Evolutionary conservation across 2,329 filamentous ascomycete genomes (phyloP), one percentile per base, ranked within the genome.

Genomic region (Aureobasidium sp.): DNA sequence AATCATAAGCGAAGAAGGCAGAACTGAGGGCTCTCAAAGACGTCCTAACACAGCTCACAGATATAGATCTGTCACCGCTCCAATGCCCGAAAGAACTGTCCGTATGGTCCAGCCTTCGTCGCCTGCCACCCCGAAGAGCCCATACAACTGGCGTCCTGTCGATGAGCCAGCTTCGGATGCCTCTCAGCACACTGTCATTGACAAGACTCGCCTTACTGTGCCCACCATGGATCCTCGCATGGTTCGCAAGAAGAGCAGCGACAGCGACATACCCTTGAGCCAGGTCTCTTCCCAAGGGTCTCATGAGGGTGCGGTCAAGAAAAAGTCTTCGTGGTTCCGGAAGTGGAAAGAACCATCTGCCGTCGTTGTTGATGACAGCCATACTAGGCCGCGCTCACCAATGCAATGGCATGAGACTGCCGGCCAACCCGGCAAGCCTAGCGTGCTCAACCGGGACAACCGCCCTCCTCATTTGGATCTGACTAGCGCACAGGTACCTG

Each of bases 41-140:
- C 46, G 64, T 27, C 20, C 60, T 61, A 69, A 66, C 41, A 67
- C 64, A 57, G 69, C 60, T 66, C 75, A 74, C 70, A 77, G 73
- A 72, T 70, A 71, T 56, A 70, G 73, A 48, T 72, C 72, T 64
- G 72, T 77, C 63, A 80, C 77, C 69, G 76, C 77, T 44, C 77
- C 78, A 23, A 62, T 74, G 13, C 27, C 68, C 68, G 64, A 68
- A 29, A 69, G 76, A 34, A 86, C 83, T 2, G 83, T 87, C 47
- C 78, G 84, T 13, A 74, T 86, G 65, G 83, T 87, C 2, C 77
- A 80, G 32, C 77, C 79, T 10, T 81, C 80, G 39, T 79, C 81
- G 5, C 69, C 78, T 10, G 74, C 83, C 8, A 81, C 79, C 42
- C 81, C 83, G 2, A 32, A 42, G 6, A 60, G 57, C n/a, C 73